phyloP scores from a whole-genome alignment of 768 basidiomycete genomes.

The Paxillus ammoniavirescens region DNA sequence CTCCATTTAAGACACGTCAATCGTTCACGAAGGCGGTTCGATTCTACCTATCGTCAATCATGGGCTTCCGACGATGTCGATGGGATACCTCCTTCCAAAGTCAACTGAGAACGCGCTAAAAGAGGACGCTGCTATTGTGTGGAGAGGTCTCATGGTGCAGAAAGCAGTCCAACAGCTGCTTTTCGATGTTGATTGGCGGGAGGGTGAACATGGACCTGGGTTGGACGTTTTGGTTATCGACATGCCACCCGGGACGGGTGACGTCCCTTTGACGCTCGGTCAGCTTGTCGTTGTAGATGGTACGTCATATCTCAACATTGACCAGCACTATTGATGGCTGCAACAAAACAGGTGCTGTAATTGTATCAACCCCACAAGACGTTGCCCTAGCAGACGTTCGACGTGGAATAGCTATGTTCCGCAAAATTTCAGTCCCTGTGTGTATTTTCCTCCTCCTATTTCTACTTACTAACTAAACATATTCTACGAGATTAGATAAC shows the following conservation, averaged over 20 bases:
- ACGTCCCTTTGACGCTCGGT: conserved; percentile 89
- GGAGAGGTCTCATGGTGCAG: conserved; percentile 98
- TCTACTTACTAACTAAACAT: background rate
- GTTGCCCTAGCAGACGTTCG: conserved; percentile 89
- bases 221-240: conserved; percentile 85
- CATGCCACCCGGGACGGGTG: conserved; percentile 97
- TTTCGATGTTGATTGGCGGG: too few relatives aligned
- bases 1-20: background rate
- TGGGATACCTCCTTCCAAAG: conserved; percentile 87
- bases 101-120: conserved; percentile 45
- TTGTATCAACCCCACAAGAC: conserved; percentile 95
- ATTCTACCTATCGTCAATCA: conserved; percentile 85
- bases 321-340: background rate
- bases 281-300: conserved; percentile 85
- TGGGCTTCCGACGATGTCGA: conserved; percentile 92
- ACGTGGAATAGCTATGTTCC: conserved; percentile 91
- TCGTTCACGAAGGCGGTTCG: conserved; percentile 54
- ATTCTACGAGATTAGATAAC: conserved; percentile 54
- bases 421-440: conserved; percentile 85
- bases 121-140: conserved; percentile 81
- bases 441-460: conserved; percentile 21
- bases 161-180: conserved; percentile 95
- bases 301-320: conserved; percentile 31
- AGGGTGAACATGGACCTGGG: too few relatives aligned
- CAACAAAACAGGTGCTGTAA: conserved; percentile 67